These are phyloP conservation scores for Purshia tridentata DNA, from an alignment of 306 rosid species.

Conservation along the genomic window DNA sequence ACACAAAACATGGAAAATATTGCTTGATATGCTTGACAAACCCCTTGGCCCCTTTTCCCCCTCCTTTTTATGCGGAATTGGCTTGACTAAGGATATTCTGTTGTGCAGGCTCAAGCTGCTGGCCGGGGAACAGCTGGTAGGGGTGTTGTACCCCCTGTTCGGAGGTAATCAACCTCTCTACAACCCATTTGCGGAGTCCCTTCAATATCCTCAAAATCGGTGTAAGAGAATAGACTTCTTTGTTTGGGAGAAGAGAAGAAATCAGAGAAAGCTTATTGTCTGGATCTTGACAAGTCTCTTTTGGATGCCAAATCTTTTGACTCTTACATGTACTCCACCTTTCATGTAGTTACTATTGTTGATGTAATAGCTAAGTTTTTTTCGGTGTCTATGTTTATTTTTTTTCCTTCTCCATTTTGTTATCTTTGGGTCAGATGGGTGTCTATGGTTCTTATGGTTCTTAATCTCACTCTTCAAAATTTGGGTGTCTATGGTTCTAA, in stretches of 20 bases:
- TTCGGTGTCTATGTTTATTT: neutral
- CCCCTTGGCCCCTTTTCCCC: neutral
- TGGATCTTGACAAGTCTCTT: constrained; percentile 23
- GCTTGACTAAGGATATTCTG: constrained; percentile 16
- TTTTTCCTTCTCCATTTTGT: too few relatives aligned
- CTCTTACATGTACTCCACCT: neutral
- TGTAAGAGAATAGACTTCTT: constrained; percentile 32
- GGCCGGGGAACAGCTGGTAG: constrained; percentile 96
- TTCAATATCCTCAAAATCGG: constrained; percentile 5
- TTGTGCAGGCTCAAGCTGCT: constrained; percentile 85
- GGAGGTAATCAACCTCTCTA: constrained; percentile 58
- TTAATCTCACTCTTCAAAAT: neutral
- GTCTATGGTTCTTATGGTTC: neutral
- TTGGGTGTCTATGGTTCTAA: neutral
- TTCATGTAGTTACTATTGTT: constrained; percentile 17
- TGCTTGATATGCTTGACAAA: neutral
- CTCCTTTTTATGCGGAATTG: neutral
- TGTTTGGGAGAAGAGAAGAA: constrained; percentile 22
- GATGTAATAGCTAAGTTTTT: neutral
- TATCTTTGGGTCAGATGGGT: neutral
- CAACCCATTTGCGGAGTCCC: neutral
- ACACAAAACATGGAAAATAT: neutral
- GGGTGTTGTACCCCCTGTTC: constrained; percentile 75
- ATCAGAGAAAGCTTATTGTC: constrained; percentile 22
- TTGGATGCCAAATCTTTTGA: constrained; percentile 22